Conservation (phyloP, 2,329 filamentous ascomycete species). For the Colletotrichum viniferum region DNA sequence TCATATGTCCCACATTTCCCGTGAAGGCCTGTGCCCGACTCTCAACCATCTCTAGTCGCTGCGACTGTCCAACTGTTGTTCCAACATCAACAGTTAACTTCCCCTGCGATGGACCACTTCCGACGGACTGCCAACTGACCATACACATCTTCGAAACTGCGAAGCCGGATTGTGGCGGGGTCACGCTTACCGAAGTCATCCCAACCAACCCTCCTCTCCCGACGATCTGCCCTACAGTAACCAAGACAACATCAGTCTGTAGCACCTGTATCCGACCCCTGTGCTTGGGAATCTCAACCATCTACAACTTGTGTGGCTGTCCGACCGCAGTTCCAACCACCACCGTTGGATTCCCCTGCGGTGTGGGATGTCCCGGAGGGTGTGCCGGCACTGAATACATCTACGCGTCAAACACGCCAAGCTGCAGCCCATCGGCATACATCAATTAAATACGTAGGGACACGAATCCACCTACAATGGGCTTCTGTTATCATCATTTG, state of each 20-base stretch:
- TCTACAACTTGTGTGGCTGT: slow-evolving; percentile 7
- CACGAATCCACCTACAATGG: background rate
- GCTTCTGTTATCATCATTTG: background rate
- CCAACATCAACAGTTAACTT: slow-evolving; percentile 24
- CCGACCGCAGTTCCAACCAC: slow-evolving; percentile 5
- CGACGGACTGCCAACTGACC: slow-evolving; percentile 12
- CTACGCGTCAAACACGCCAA: slow-evolving; percentile 2
- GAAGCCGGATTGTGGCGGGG: background rate
- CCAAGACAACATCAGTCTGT: background rate
- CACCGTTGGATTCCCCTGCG: background rate
- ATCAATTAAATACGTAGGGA: background rate
- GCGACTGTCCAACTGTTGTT: slow-evolving; percentile 26
- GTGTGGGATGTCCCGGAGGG: background rate
- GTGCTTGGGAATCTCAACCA: background rate
- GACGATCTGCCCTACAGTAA: slow-evolving; percentile 4
- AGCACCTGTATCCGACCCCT: background rate
- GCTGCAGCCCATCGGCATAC: background rate
- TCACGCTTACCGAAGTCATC: background rate
- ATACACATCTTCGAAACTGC: slow-evolving; percentile 5
- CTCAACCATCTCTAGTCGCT: slow-evolving; percentile 23
- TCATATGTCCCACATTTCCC: slow-evolving; percentile 5
- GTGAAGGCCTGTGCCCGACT: slow-evolving; percentile 23
- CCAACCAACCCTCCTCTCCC: background rate
- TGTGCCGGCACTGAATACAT: slow-evolving; percentile 9
- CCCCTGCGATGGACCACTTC: slow-evolving; percentile 22